Percentiles rank a stretch among this genome's conserved stretches.
Conservation (phyloP, 768 basidiomycete species). For the Lentinula guzmanii region DNA sequence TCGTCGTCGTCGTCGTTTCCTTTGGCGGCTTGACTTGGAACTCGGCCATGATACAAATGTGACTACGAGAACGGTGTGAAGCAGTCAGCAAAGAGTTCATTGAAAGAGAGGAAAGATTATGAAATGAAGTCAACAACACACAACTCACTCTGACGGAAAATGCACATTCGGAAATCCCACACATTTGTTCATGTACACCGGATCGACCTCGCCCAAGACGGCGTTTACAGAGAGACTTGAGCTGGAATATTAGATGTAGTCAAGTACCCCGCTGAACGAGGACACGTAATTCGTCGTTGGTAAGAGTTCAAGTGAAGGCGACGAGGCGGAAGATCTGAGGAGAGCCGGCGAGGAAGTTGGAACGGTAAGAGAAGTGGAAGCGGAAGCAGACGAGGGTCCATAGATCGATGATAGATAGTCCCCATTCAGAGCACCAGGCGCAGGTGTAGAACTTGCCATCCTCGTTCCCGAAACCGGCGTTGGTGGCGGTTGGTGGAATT, state of each 20-base stretch:
- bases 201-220: conserved; percentile 86
- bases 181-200: conserved; percentile 75
- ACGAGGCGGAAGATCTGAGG: not conserved
- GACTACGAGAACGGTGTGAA: conserved; percentile 35
- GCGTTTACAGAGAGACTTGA: conserved; percentile 70
- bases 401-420: not conserved
- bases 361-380: not conserved
- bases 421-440: not conserved
- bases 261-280: conserved; percentile 79
- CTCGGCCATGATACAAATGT: conserved; percentile 65
- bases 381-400: not conserved
- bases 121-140: not conserved
- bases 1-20: conserved; percentile 22
- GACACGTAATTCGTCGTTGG: conserved; percentile 89
- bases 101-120: conserved; percentile 4
- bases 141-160: conserved; percentile 90
- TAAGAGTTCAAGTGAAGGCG: conserved; percentile 29
- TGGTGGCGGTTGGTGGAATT: not conserved
- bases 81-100: conserved; percentile 11
- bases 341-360: not conserved
- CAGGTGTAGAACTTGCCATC: not conserved
- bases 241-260: conserved; percentile 91
- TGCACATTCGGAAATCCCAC: conserved; percentile 97
- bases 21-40: conserved; percentile 77
- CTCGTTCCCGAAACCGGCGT: not conserved